Conservation (phyloP, 306 rosid genomes). For the Luffa aegyptiaca region DNA sequence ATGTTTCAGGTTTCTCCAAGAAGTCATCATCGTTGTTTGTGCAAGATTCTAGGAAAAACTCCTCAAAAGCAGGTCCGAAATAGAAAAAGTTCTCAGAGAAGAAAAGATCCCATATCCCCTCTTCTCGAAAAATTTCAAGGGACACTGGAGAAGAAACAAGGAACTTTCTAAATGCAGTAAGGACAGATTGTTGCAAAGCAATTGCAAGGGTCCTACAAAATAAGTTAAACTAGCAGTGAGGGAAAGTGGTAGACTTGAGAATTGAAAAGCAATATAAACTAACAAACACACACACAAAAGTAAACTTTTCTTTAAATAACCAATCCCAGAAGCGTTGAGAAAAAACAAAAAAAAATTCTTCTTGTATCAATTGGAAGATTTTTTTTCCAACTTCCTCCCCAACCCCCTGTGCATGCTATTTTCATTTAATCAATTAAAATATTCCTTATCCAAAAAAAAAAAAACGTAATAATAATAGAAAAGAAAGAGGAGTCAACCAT, state of each 20-base stretch:
- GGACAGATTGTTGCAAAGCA: slow-evolving; percentile 57
- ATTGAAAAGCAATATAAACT: background rate
- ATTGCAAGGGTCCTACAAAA: slow-evolving; percentile 63
- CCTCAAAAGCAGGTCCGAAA: slow-evolving; percentile 47
- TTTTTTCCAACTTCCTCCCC: background rate
- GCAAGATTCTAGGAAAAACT: slow-evolving; percentile 28
- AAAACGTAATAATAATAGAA: background rate
- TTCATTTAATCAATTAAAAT: background rate
- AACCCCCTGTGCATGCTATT: background rate
- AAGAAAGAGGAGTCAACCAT: slow-evolving; percentile 7
- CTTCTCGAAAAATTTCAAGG: slow-evolving; percentile 59
- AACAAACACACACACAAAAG: background rate
- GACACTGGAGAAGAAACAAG: slow-evolving; percentile 55
- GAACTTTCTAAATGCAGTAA: slow-evolving; percentile 53
- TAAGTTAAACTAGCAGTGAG: slow-evolving; percentile 9
- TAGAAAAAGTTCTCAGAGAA: slow-evolving; percentile 87
- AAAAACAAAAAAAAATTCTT: background rate
- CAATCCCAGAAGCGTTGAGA: background rate
- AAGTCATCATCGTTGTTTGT: slow-evolving; percentile 16
- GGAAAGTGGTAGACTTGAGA: slow-evolving; percentile 2
- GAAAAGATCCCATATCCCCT: slow-evolving; percentile 89
- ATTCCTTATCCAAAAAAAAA: background rate
- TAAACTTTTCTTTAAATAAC: background rate
- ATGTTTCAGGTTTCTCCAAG: slow-evolving; percentile 28
- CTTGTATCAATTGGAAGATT: background rate